phyloP scores from a whole-genome alignment of 2,329 filamentous ascomycete species.

The Sclerotinia trifoliorum region DNA sequence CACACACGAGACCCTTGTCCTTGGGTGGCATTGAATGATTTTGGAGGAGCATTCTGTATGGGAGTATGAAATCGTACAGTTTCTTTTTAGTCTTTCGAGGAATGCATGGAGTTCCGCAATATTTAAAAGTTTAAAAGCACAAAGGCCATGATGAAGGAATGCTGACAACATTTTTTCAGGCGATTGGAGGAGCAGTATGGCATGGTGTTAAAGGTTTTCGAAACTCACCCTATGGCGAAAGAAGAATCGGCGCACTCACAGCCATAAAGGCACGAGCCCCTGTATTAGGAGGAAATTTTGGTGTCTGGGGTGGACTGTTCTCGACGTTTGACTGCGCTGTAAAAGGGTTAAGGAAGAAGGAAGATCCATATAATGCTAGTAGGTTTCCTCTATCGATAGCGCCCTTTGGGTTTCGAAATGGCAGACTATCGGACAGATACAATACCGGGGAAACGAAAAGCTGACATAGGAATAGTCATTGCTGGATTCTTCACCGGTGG shows the following conservation, averaged over 20 bases:
- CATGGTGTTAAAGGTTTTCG: slow-evolving; percentile 95
- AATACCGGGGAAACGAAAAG: neutral
- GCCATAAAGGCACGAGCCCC: slow-evolving; percentile 97
- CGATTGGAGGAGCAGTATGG: slow-evolving; percentile 82
- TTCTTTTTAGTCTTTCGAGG: slow-evolving; percentile 10
- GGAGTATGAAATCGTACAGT: slow-evolving; percentile 62
- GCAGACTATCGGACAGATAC: neutral
- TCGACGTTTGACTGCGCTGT: slow-evolving; percentile 95
- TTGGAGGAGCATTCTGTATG: slow-evolving; percentile 96
- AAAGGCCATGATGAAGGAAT: slow-evolving; percentile 17
- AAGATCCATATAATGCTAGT: slow-evolving; percentile 95
- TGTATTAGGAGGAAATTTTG: slow-evolving; percentile 95
- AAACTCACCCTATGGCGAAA: slow-evolving; percentile 88
- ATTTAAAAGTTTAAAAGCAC: neutral
- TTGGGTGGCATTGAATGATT: slow-evolving; percentile 95
- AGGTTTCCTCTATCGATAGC: slow-evolving; percentile 32
- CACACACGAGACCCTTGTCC: slow-evolving; percentile 96
- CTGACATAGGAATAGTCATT: slow-evolving; percentile 55
- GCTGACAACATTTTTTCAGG: slow-evolving; percentile 45
- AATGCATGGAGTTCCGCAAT: neutral
- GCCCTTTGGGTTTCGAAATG: neutral
- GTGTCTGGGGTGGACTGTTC: slow-evolving; percentile 96
- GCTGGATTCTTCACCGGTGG: slow-evolving; percentile 97
- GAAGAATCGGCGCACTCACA: slow-evolving; percentile 91
- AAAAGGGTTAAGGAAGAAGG: slow-evolving; percentile 92